Conservation (phyloP, 208 protist species). For the Wallacemonas sp. region DNA sequence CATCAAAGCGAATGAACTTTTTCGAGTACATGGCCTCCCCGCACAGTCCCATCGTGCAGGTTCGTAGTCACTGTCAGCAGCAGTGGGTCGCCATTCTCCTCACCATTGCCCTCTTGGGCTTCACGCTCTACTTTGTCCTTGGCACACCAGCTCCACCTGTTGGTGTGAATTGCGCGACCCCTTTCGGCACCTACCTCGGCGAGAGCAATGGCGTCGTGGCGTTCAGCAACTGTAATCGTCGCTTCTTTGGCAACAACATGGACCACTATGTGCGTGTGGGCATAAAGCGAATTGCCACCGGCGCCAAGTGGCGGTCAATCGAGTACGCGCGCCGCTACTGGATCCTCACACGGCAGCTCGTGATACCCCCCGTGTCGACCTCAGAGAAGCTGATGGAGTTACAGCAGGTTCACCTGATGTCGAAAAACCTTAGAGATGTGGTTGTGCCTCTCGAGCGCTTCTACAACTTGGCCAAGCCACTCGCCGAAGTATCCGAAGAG, state of each 20-base stretch:
- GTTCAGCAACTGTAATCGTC: conserved; percentile 74
- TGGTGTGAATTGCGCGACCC: conserved; percentile 33
- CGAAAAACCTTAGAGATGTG: conserved; percentile 11
- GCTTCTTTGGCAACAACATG: conserved; percentile 39
- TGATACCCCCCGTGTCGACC: conserved; percentile 24
- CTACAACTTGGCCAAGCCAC: conserved; percentile 30
- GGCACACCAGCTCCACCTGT: conserved; percentile 25
- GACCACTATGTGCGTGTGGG: conserved; percentile 61
- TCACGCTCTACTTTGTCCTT: conserved; percentile 63
- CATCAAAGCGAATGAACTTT: conserved; percentile 18
- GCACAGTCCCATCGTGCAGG: conserved; percentile 38
- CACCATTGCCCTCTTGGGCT: conserved; percentile 40
- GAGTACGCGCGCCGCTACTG: conserved; percentile 77
- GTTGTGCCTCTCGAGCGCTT: conserved; percentile 28
- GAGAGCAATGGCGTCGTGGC: conserved; percentile 46
- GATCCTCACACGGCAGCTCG: conserved; percentile 40
- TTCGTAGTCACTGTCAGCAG: conserved; percentile 72
- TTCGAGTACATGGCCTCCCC: conserved; percentile 48
- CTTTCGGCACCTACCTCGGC: conserved; percentile 61
- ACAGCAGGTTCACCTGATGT: conserved; percentile 17
- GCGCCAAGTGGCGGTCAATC: conserved; percentile 59
- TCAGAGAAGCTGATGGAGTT: conserved; percentile 26
- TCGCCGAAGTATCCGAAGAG: background rate
- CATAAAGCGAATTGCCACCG: conserved; percentile 49
- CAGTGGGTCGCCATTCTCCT: conserved; percentile 63